These are phyloP conservation scores for Coemansia aciculifera DNA, from an alignment of 192 early-diverging fungal genomes.

Conservation along the genomic window DNA sequence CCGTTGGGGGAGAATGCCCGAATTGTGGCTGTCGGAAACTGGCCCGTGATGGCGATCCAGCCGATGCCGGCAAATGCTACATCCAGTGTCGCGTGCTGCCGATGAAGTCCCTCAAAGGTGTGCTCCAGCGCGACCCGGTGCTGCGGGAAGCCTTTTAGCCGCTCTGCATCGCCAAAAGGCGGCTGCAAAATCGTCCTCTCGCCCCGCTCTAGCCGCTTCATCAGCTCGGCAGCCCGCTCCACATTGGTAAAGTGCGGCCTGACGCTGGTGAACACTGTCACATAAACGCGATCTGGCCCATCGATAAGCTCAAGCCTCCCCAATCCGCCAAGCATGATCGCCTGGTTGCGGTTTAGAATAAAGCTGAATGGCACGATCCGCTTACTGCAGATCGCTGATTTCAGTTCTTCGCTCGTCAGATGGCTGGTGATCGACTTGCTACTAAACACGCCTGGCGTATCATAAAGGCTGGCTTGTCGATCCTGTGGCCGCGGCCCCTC, in stretches of 20 bases:
- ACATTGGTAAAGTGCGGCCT: constrained; percentile 63
- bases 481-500: constrained; percentile 38
- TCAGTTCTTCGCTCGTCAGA: constrained; percentile 57
- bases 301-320: constrained; percentile 61
- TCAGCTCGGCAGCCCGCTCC: constrained; percentile 47
- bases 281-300: constrained; percentile 46
- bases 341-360: constrained; percentile 54
- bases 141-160: constrained; percentile 37
- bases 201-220: constrained; percentile 34
- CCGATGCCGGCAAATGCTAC: constrained; percentile 64
- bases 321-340: constrained; percentile 60
- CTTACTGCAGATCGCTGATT: constrained; percentile 45
- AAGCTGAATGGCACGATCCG: constrained; percentile 60
- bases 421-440: constrained; percentile 54
- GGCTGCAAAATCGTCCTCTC: constrained; percentile 42
- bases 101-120: constrained; percentile 47
- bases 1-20: constrained; percentile 58
- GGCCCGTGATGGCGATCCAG: constrained; percentile 63
- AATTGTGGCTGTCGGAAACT: constrained; percentile 54
- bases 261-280: constrained; percentile 59
- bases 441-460: constrained; percentile 69
- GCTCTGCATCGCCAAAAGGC: constrained; percentile 43
- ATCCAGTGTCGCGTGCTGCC: constrained; percentile 55
- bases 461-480: constrained; percentile 49
- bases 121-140: constrained; percentile 45